A percentile compares a stretch with the other conserved stretches of the same genome.
Evolutionary conservation across 2,329 filamentous ascomycete species (phyloP).

Genomic region (Microascus cirrosus): DNA sequence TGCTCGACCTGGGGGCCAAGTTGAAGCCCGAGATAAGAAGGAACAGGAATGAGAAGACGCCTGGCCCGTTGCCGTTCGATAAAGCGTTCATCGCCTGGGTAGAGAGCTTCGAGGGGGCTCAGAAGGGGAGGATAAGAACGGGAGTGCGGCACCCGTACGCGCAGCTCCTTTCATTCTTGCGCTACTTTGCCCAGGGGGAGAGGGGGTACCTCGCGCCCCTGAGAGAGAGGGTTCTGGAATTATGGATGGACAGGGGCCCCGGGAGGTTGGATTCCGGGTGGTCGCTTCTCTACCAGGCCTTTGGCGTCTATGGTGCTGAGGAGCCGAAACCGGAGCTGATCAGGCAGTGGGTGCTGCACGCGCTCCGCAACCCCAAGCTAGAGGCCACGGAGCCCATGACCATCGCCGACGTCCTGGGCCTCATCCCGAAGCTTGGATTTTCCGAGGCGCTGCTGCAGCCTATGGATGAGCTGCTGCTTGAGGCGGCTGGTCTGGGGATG

Average conservation of each 20-base stretch:
- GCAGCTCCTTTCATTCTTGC: conserved; percentile 1
- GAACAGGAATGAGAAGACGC: background rate
- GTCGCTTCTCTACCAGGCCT: conserved; percentile 4
- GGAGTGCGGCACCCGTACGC: background rate
- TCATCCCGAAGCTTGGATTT: conserved; percentile 3
- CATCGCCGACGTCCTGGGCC: background rate
- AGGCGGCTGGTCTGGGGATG: background rate
- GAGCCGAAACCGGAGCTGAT: background rate
- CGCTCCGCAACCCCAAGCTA: background rate
- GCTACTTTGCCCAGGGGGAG: background rate
- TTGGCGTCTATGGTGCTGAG: background rate
- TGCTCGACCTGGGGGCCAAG: conserved; percentile 1
- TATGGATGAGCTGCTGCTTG: background rate
- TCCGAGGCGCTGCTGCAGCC: background rate
- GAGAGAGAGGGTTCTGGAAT: background rate
- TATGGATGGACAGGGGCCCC: conserved; percentile 4
- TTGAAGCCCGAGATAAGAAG: background rate
- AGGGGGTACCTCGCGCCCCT: background rate
- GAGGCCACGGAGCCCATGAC: conserved; percentile 3
- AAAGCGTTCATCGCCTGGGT: conserved; percentile 1
- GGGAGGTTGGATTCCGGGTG: background rate
- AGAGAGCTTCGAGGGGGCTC: background rate
- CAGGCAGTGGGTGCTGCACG: background rate
- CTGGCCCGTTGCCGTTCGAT: conserved; percentile 1
- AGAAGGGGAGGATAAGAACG: background rate